Conservation (phyloP, 176 grass and related monocot species). For the Ensete ventricosum region DNA sequence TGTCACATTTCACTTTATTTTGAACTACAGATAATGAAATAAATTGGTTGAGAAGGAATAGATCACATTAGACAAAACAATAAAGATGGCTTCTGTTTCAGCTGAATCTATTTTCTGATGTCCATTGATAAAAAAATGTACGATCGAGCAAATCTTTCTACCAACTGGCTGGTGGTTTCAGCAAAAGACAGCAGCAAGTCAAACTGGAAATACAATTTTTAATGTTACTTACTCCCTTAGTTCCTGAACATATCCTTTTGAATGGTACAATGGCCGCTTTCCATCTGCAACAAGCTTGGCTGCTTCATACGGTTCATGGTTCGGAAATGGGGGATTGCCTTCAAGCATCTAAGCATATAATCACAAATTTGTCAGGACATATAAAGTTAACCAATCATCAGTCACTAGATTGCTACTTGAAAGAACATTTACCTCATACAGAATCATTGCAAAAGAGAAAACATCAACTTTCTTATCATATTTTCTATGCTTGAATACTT, state of each 20-base stretch:
- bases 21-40: too few relatives aligned
- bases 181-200: too few relatives aligned
- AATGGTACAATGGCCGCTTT: constrained; percentile 53
- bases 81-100: too few relatives aligned
- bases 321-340: constrained; percentile 75
- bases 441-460: constrained; percentile 99
- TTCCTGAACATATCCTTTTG: constrained; percentile 57
- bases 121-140: too few relatives aligned
- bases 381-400: background rate
- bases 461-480: constrained; percentile 99
- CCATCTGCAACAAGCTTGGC: constrained; percentile 82
- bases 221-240: constrained; percentile 55
- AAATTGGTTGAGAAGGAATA: too few relatives aligned
- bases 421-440: constrained; percentile 71
- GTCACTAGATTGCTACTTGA: constrained; percentile 4
- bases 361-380: constrained; percentile 12
- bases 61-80: too few relatives aligned
- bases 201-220: too few relatives aligned
- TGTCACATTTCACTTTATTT: too few relatives aligned
- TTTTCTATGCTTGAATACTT: constrained; percentile 97
- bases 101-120: too few relatives aligned
- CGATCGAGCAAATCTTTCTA: too few relatives aligned
- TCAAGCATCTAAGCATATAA: constrained; percentile 68
- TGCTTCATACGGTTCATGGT: constrained; percentile 80
- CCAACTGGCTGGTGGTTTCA: too few relatives aligned